These are phyloP conservation scores for Goffeauzyma gilvescens DNA, from an alignment of 768 basidiomycete genomes.

Conservation along the genomic window DNA sequence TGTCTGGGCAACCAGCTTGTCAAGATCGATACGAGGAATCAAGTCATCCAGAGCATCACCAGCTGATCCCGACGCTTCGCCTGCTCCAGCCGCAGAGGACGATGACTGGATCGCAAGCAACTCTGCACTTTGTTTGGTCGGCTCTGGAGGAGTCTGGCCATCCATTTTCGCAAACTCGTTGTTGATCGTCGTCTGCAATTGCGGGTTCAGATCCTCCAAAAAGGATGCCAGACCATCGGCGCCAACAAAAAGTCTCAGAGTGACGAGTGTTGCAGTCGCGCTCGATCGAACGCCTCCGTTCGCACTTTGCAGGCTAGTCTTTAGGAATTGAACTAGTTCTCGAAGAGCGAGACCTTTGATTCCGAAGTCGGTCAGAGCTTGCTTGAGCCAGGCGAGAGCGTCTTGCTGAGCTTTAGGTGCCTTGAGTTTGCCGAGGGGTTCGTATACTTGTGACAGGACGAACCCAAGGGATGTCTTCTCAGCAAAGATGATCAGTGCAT, in stretches of 20 bases:
- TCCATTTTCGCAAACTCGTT: constrained; percentile 85
- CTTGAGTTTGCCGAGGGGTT: constrained; percentile 82
- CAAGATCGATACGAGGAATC: constrained; percentile 86
- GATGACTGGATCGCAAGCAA: constrained; percentile 28
- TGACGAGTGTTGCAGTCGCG: constrained; percentile 81
- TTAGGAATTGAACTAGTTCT: constrained; percentile 74
- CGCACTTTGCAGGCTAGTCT: constrained; percentile 67
- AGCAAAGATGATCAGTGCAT: constrained; percentile 59
- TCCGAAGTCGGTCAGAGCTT: constrained; percentile 73
- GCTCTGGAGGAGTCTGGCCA: constrained; percentile 54
- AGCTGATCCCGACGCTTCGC: constrained; percentile 36
- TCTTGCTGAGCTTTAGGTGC: constrained; percentile 93
- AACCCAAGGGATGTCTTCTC: constrained; percentile 91
- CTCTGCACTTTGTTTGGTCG: constrained; percentile 59
- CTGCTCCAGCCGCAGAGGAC: constrained; percentile 37
- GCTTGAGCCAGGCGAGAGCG: constrained; percentile 69
- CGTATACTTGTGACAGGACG: constrained; percentile 82
- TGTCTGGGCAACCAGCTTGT: constrained; percentile 62
- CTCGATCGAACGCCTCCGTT: constrained; percentile 83
- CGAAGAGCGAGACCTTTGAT: constrained; percentile 67
- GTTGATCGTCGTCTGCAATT: constrained; percentile 73
- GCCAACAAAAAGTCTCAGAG: constrained; percentile 78
- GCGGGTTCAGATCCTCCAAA: constrained; percentile 82
- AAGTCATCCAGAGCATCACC: constrained; percentile 74
- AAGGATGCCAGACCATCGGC: constrained; percentile 85